These are phyloP conservation scores for Beta macrorhiza DNA, from an alignment of 179 eudicot species.

Conservation along the genomic window DNA sequence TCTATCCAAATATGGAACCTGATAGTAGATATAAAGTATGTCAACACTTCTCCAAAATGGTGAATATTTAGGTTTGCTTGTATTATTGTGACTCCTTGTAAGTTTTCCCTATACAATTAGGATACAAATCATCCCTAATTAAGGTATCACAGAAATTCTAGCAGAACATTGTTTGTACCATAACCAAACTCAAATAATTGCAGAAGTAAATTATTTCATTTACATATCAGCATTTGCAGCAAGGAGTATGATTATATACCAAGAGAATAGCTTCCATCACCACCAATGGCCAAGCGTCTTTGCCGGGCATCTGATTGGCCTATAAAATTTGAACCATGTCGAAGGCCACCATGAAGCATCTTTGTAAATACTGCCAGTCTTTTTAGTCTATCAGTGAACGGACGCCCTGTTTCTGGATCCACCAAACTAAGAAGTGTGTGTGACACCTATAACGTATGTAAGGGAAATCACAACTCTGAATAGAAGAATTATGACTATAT, in stretches of 20 bases:
- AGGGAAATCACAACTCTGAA: slow-evolving; percentile 28
- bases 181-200: not conserved
- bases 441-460: slow-evolving; percentile 62
- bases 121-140: no score
- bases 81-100: no score
- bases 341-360: slow-evolving; percentile 90
- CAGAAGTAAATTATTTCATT: not conserved
- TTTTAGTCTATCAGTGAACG: slow-evolving; percentile 53
- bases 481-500: slow-evolving; percentile 9
- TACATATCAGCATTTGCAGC: slow-evolving; percentile 15
- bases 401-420: slow-evolving; percentile 69
- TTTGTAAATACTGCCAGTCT: slow-evolving; percentile 69
- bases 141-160: no score
- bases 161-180: not conserved
- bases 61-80: no score
- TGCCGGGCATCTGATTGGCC: slow-evolving; percentile 37
- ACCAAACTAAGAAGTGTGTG: slow-evolving; percentile 90
- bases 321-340: slow-evolving; percentile 49
- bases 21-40: no score
- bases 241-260: slow-evolving; percentile 43
- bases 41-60: no score
- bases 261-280: slow-evolving; percentile 36
- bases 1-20: not conserved
- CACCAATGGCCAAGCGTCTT: slow-evolving; percentile 27
- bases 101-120: no score